Conservation (phyloP, 202 grass and related monocot genomes). For the Brachypodium distachyon region DNA sequence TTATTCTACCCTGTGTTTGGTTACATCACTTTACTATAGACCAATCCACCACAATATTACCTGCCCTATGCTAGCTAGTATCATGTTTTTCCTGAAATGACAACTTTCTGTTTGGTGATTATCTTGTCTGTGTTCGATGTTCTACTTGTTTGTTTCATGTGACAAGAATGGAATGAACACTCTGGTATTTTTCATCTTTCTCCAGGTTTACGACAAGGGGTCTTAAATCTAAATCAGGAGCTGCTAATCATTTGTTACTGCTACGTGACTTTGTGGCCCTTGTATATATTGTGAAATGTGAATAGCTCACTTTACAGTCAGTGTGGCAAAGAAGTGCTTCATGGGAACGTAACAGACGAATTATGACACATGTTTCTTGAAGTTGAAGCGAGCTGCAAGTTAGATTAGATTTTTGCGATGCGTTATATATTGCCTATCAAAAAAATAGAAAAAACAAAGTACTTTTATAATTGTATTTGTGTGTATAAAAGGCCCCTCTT, state of each 20-base stretch:
- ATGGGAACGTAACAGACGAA: not conserved
- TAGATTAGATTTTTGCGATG: not conserved
- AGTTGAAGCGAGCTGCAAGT: not conserved
- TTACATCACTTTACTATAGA: not conserved
- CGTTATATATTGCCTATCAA: too few species aligned
- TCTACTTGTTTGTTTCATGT: not conserved
- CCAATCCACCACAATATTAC: not conserved
- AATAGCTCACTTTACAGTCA: constrained; percentile 15
- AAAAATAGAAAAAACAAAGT: too few species aligned
- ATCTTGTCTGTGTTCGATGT: not conserved
- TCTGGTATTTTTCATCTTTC: not conserved
- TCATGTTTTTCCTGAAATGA: not conserved
- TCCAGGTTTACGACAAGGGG: constrained; percentile 40
- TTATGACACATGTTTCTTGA: not conserved
- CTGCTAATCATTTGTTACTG: not conserved
- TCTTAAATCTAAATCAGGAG: not conserved
- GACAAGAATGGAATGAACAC: not conserved
- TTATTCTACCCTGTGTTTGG: not conserved
- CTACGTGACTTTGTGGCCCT: too few species aligned
- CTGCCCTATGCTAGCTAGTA: constrained; percentile 9
- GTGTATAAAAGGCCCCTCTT: too few species aligned
- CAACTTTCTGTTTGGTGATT: not conserved
- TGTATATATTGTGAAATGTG: constrained; percentile 27
- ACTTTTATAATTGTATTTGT: too few species aligned
- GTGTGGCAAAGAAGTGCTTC: not conserved